Evolutionary conservation across 306 rosid species (phyloP), one percentile per base, ranked within the genome.

Genomic region (Prunus kanzakura): DNA sequence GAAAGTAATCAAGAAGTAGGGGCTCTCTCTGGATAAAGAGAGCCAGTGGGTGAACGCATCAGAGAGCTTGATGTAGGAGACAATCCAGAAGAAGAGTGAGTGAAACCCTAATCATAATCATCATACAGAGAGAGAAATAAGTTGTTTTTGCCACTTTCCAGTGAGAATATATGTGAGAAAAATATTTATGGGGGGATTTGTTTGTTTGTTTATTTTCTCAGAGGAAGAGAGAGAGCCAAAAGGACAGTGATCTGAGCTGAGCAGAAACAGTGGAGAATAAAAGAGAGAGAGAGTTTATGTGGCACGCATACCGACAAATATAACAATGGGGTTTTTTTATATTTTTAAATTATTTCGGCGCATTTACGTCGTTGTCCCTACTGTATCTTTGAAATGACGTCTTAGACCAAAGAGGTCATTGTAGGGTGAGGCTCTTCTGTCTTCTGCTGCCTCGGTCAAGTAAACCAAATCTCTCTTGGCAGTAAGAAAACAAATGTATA

Each of bases 301-400:
- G 75, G 84, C 88, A 82, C 91, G 55, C 67, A 85, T 56, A 90
- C 65, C 93, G 87, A 92, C 86, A 80, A 87, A 81, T 80, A 70
- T 73, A 78, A 81, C 81, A 81, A 73, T 16, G 43, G 19, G 13
- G 1, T 57, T 60, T 1, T 43, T 67, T 46, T 25, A 25, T 25
- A 35, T 22, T 32, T 29, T 46, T 50, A 64, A 19, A 27, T 41
- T 29, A 67, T 82, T 76, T 74, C 79, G 87, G 86, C 86, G 89
- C 86, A 91, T 87, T 93, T 89, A 91, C 96, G 86, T 81, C 58
- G 11, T 25, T 93, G 93, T 93, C 97, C 97, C 89, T 88, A 22
- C 52, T 78, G 73, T 84, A 86, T 79, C 70, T 78, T 68, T 63
- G 84, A 87, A 85, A 82, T 86, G 90, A 91, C 90, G 68, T 76